Percentiles rank a stretch among this genome's conserved stretches.
Conservation (phyloP, 2,329 filamentous ascomycete genomes). For the Epichloe gansuensis region DNA sequence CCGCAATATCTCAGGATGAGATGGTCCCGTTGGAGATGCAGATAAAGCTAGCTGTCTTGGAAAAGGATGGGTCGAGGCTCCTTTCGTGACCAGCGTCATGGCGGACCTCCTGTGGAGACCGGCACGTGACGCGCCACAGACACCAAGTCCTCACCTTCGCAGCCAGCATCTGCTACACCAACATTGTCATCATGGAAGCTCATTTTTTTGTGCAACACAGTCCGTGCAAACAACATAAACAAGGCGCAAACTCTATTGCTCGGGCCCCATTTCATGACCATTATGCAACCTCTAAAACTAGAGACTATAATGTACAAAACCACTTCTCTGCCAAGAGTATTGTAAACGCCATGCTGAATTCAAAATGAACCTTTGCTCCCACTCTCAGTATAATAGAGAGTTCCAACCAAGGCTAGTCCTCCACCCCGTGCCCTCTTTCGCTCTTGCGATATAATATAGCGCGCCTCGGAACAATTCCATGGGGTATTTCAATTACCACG, state of each 20-base stretch:
- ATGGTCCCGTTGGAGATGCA: conserved; percentile 17
- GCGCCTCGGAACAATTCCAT: conserved; percentile 14
- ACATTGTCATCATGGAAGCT: background rate
- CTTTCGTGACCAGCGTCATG: conserved; percentile 20
- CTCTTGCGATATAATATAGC: conserved; percentile 4
- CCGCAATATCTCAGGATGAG: conserved; percentile 10
- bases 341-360: conserved; percentile 11
- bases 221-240: too few relatives aligned
- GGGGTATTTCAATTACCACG: conserved; percentile 19
- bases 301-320: conserved; percentile 1
- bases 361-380: conserved; percentile 7
- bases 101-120: conserved; percentile 8
- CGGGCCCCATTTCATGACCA: background rate
- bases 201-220: too few relatives aligned
- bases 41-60: background rate
- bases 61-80: conserved; percentile 11
- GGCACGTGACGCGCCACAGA: conserved; percentile 16
- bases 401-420: background rate
- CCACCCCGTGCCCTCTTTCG: background rate
- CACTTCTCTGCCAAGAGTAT: background rate
- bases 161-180: background rate
- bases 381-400: background rate
- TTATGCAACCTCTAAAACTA: conserved; percentile 1
- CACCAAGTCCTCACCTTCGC: too few relatives aligned
- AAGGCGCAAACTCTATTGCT: background rate